Evolutionary conservation across 2,329 filamentous ascomycete genomes (phyloP).

Genomic region (Mariannaea elegans): DNA sequence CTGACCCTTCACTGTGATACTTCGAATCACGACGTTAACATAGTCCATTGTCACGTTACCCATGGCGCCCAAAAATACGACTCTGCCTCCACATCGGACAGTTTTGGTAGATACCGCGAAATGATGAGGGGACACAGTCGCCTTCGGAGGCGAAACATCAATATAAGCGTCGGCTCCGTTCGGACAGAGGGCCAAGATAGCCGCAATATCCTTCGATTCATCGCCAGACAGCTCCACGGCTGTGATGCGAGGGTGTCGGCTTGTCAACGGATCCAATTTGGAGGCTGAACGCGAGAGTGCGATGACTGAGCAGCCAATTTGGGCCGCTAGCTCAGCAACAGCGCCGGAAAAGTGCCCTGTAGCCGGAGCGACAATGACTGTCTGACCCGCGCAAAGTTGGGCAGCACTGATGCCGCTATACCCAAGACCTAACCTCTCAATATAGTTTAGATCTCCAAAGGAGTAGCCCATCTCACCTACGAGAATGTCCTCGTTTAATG

Average conservation of each 20-base stretch:
- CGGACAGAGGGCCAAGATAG: background rate
- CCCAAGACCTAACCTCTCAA: slow-evolving; percentile 25
- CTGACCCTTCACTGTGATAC: slow-evolving; percentile 24
- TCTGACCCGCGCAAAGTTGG: slow-evolving; percentile 15
- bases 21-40: slow-evolving; percentile 10
- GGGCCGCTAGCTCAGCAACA: slow-evolving; percentile 22
- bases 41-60: slow-evolving; percentile 26
- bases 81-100: background rate
- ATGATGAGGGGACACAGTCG: slow-evolving; percentile 20
- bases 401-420: slow-evolving; percentile 24
- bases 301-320: slow-evolving; percentile 31
- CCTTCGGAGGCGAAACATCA: slow-evolving; percentile 26
- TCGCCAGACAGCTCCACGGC: slow-evolving; percentile 25
- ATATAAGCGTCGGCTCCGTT: slow-evolving; percentile 26
- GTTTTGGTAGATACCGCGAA: slow-evolving; percentile 9
- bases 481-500: slow-evolving; percentile 18
- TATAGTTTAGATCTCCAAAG: slow-evolving; percentile 26
- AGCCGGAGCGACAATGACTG: slow-evolving; percentile 26
- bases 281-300: slow-evolving; percentile 19
- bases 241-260: background rate
- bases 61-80: slow-evolving; percentile 24
- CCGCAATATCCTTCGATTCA: background rate
- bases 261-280: slow-evolving; percentile 21
- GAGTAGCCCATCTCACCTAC: slow-evolving; percentile 24
- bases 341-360: slow-evolving; percentile 32